Base-by-base conservation (phyloP, 2,329 filamentous ascomycete genomes). In the Beauveria asiatica region DNA sequence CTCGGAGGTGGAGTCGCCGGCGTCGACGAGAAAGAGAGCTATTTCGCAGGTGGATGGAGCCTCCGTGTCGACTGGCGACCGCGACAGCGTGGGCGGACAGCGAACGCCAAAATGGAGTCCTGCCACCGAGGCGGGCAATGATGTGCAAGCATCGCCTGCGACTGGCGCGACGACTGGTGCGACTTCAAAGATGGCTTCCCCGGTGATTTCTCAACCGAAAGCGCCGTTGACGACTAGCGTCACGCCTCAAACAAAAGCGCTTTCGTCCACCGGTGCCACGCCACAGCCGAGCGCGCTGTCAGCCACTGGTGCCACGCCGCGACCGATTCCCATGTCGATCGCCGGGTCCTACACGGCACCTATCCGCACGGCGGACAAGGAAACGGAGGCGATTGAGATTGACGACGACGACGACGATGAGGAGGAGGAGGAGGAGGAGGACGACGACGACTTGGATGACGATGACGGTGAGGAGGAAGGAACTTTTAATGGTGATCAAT, bases 271-370 rank as follows among this genome's bases (percentile, higher is more conserved):
- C 23, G 27, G 5, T 33, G 30, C 10, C 30, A 11, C 30, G 30
- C 30, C 30, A 13, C 30, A 33, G 13, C 30, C 30, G 11, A 37
- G 33, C 33, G 33, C 33, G 11, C 5, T 5, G 5, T 37, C 13
- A 13, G 10, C 33, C 10, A 37, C 11, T 37, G 33, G 33, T 37
- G 13, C 33, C 2, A 37, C 33, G n/a, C 4, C 41, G 19, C 44
- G 44, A 45, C 45, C 56, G n/a, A 5, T 54, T 21, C 57, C 57
- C 27, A 59, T 59, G 57, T 54, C 49, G 3, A 59, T 59, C 17
- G 57, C 57, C 8, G 57, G 57, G 6, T 59, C 57, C 13, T 54
- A 59, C 42, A 59, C 50, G 41, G 10, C 25, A 10, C 57, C 57
- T 8, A 8, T 59, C 5, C 49, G 41, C 4, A 19, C 25, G 25